Evolutionary conservation across 1,284 basidiomycete genomes (phyloP).

Genomic region (Heterobasidion annosum): DNA sequence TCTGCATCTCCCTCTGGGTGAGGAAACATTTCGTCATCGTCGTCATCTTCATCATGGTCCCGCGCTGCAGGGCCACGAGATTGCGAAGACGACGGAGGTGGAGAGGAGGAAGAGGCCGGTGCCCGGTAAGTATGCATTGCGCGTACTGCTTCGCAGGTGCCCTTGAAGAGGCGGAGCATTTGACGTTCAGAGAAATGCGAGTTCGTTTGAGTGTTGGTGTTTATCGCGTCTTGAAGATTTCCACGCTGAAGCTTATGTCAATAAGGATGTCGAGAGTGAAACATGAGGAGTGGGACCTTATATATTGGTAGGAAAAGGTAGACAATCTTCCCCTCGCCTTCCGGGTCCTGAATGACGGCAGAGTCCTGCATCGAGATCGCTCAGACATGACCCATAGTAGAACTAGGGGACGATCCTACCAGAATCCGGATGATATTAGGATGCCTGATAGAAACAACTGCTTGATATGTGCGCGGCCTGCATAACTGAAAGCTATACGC

Average conservation of each 20-base stretch:
- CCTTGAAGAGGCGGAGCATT: slow-evolving; percentile 85
- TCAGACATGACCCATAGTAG: slow-evolving; percentile 2
- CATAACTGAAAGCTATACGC: slow-evolving; percentile 22
- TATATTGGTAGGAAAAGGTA: slow-evolving; percentile 90
- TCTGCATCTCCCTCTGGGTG: slow-evolving; percentile 65
- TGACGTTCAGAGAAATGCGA: slow-evolving; percentile 83
- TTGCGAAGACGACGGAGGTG: slow-evolving; percentile 16
- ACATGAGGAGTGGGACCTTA: slow-evolving; percentile 37
- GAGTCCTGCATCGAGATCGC: slow-evolving; percentile 52
- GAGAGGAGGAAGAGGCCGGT: slow-evolving; percentile 24
- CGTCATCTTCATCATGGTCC: slow-evolving; percentile 34
- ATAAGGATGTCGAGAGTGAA: neutral
- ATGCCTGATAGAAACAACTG: slow-evolving; percentile 41
- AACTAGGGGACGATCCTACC: slow-evolving; percentile 25
- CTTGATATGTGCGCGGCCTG: neutral
- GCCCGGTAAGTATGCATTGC: slow-evolving; percentile 87
- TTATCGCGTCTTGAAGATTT: slow-evolving; percentile 94
- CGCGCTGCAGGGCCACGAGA: neutral
- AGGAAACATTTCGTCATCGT: slow-evolving; percentile 56
- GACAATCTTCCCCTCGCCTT: slow-evolving; percentile 91
- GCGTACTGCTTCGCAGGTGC: slow-evolving; percentile 87
- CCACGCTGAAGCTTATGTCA: slow-evolving; percentile 45
- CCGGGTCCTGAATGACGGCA: slow-evolving; percentile 88
- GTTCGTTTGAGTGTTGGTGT: slow-evolving; percentile 76
- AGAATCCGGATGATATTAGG: slow-evolving; percentile 86